Evolutionary conservation across 805 yeast species (phyloP).

Genomic region (Maudiozyma barnettii): DNA sequence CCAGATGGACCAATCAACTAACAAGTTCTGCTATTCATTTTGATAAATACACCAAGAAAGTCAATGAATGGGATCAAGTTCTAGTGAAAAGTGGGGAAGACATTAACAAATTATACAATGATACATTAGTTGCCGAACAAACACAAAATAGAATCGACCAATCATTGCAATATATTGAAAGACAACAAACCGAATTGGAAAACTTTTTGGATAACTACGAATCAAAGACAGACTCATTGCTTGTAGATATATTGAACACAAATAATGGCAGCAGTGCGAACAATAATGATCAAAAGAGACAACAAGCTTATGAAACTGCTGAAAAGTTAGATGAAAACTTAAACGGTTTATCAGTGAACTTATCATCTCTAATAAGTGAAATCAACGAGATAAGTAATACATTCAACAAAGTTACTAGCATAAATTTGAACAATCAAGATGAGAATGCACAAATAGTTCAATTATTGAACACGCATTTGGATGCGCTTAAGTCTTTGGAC

Average conservation of each 20-base stretch:
- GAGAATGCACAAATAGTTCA: conserved; percentile 59
- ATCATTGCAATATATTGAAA: conserved; percentile 72
- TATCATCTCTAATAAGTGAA: conserved; percentile 66
- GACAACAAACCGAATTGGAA: conserved; percentile 89
- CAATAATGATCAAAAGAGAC: conserved; percentile 70
- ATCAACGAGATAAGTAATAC: conserved; percentile 76
- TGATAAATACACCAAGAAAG: conserved; percentile 60
- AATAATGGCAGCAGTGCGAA: conserved; percentile 15
- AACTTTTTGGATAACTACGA: conserved; percentile 75
- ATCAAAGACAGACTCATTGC: conserved; percentile 29
- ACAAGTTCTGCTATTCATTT: conserved; percentile 65
- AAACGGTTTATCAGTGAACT: conserved; percentile 66
- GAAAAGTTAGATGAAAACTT: conserved; percentile 75
- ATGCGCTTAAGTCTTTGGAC: conserved; percentile 82
- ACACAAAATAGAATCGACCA: conserved; percentile 82
- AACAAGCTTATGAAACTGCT: conserved; percentile 80
- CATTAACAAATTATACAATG: conserved; percentile 65
- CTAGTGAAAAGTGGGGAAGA: conserved; percentile 80
- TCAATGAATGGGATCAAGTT: conserved; percentile 78
- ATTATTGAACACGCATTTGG: conserved; percentile 78
- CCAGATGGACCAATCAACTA: conserved; percentile 87
- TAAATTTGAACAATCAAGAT: conserved; percentile 28
- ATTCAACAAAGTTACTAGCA: conserved; percentile 51
- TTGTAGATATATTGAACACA: conserved; percentile 30
- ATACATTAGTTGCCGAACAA: conserved; percentile 74